Percentiles rank a stretch among this genome's conserved stretches.
Evolutionary conservation across 2,329 filamentous ascomycete species (phyloP).

Genomic region (Penicillium sp.): DNA sequence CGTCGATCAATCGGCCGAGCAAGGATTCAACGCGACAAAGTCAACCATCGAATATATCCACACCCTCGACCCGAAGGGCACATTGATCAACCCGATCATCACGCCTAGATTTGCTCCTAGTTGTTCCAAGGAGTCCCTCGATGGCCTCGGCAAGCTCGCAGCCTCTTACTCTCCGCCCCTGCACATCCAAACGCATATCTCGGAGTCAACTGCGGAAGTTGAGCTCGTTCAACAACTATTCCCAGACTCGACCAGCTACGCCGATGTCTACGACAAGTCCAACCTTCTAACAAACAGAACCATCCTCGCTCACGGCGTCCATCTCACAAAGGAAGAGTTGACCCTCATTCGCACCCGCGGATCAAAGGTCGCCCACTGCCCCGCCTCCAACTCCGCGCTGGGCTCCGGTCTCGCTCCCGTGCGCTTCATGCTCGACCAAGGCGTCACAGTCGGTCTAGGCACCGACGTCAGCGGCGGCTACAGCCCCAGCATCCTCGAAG

Average conservation of each 20-base stretch:
- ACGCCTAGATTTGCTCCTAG: constrained; percentile 68
- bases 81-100: constrained; percentile 74
- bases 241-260: constrained; percentile 66
- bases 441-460: constrained; percentile 79
- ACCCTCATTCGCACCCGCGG: constrained; percentile 61
- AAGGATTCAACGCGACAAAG: constrained; percentile 58
- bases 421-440: constrained; percentile 70
- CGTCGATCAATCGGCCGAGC: constrained; percentile 67
- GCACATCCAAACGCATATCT: constrained; percentile 81
- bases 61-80: constrained; percentile 63
- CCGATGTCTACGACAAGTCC: constrained; percentile 74
- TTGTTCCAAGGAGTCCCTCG: constrained; percentile 59
- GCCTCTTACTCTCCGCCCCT: constrained; percentile 61
- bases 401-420: constrained; percentile 78
- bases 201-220: constrained; percentile 77
- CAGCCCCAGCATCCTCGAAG: constrained; percentile 76
- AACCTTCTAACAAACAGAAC: constrained; percentile 72
- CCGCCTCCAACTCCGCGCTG: constrained; percentile 75
- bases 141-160: constrained; percentile 65
- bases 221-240: constrained; percentile 71
- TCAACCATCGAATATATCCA: constrained; percentile 67
- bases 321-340: constrained; percentile 70
- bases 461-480: constrained; percentile 93
- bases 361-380: constrained; percentile 79
- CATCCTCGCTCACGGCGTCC: constrained; percentile 82